These are phyloP conservation scores for Rutidosis leptorrhynchoides DNA, from an alignment of 129 eudicot genomes.

Conservation along the genomic window DNA sequence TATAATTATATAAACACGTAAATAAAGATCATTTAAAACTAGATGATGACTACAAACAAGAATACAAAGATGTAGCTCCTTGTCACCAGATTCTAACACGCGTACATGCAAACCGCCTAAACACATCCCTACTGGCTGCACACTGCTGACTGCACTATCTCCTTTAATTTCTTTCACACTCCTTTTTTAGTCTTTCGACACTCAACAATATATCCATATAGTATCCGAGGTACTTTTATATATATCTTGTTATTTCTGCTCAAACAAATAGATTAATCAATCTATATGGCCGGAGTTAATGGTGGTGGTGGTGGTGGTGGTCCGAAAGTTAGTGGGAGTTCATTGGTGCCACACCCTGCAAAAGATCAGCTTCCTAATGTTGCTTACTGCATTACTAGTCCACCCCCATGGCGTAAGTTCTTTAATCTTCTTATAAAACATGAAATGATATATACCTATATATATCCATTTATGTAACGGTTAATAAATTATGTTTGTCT, in stretches of 20 bases:
- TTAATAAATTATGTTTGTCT: background rate
- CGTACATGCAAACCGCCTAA: constrained; percentile 24
- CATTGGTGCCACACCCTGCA: constrained; percentile 62
- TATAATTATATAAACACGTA: too few relatives aligned
- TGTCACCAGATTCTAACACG: constrained; percentile 2
- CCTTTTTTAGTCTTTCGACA: background rate
- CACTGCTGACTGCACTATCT: background rate
- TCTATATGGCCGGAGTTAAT: background rate
- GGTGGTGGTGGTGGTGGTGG: constrained; percentile 29
- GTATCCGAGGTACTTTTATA: background rate
- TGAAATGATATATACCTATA: background rate
- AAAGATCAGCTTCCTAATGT: constrained; percentile 88
- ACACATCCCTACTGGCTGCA: background rate
- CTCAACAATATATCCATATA: background rate
- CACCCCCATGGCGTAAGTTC: constrained; percentile 91
- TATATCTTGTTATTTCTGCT: background rate
- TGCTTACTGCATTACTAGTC: constrained; percentile 86
- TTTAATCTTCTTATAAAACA: background rate
- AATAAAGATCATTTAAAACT: too few relatives aligned
- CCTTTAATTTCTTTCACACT: background rate
- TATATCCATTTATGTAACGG: background rate
- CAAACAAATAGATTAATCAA: background rate
- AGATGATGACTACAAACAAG: background rate
- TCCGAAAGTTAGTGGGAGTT: constrained; percentile 51
- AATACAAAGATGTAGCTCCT: background rate